These are phyloP conservation scores for Trichophyton mentagrophytes DNA, from an alignment of 2,329 filamentous ascomycete species.

Conservation along the genomic window DNA sequence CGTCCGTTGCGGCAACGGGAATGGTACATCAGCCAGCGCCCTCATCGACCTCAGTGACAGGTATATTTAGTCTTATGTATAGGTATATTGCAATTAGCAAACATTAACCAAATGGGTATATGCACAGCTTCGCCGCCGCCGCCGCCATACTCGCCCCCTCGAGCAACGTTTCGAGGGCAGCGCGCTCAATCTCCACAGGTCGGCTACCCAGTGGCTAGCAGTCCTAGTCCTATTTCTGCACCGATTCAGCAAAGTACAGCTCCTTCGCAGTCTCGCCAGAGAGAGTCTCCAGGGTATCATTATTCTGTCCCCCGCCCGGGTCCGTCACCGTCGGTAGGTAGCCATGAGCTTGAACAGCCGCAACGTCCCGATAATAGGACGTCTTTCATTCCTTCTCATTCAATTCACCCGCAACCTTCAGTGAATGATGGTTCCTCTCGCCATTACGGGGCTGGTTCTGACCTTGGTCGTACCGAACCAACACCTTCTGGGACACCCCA, in stretches of 20 bases:
- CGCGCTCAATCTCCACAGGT: slow-evolving; percentile 7
- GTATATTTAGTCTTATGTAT: neutral
- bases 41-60: slow-evolving; percentile 9
- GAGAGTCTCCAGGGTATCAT: neutral
- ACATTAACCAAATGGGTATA: slow-evolving; percentile 1
- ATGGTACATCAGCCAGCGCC: slow-evolving; percentile 1
- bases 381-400: neutral
- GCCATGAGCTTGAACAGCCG: neutral
- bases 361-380: neutral
- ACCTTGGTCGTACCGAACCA: neutral
- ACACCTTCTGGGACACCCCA: neutral
- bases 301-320: neutral
- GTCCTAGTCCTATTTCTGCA: slow-evolving; percentile 4
- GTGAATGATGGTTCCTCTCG: neutral
- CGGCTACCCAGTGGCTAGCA: slow-evolving; percentile 3
- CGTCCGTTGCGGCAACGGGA: slow-evolving; percentile 9
- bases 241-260: slow-evolving; percentile 2
- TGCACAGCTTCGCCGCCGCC: slow-evolving; percentile 16
- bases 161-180: slow-evolving; percentile 4
- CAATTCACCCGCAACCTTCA: neutral
- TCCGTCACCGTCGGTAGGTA: neutral
- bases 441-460: neutral
- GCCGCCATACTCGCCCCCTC: slow-evolving; percentile 14
- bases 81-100: neutral
- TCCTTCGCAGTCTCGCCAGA: neutral